Percentiles rank a stretch among this genome's conserved stretches.
Conservation (phyloP, 768 basidiomycete genomes). For the Tylopilus plumbeoviolaceoides region DNA sequence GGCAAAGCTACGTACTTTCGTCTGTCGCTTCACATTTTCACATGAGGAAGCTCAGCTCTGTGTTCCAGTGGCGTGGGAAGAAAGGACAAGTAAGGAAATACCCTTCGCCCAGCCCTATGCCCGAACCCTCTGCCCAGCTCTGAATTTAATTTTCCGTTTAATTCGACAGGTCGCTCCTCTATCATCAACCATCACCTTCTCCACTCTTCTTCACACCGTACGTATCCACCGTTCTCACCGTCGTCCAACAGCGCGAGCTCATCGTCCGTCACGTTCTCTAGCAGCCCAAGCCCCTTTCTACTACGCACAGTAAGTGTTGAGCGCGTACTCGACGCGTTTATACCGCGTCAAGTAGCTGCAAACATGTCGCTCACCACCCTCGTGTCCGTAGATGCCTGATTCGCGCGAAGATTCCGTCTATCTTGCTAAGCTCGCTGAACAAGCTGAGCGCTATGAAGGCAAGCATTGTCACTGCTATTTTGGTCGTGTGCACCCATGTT, state of each 20-base stretch:
- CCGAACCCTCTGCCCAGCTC: conserved; percentile 72
- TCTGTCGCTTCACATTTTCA: conserved; percentile 9
- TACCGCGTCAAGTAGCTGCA: conserved; percentile 16
- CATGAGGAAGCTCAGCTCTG: conserved; percentile 7
- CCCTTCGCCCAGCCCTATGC: conserved; percentile 39
- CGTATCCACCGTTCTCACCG: conserved; percentile 33
- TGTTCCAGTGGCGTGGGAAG: conserved; percentile 26
- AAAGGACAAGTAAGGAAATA: conserved; percentile 15
- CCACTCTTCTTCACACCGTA: conserved; percentile 37
- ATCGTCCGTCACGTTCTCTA: conserved; percentile 20
- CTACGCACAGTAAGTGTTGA: conserved; percentile 39
- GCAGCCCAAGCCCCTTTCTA: conserved; percentile 19
- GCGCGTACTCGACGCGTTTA: conserved; percentile 40
- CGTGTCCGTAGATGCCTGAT: conserved; percentile 61
- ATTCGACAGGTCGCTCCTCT: conserved; percentile 42
- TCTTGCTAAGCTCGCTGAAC: conserved; percentile 99
- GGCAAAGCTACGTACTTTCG: background rate
- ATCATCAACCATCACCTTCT: conserved; percentile 47
- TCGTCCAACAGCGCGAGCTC: conserved; percentile 35
- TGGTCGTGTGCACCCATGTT: conserved; percentile 13
- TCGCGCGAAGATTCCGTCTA: conserved; percentile 94
- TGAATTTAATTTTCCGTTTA: conserved; percentile 62
- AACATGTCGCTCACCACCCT: conserved; percentile 16
- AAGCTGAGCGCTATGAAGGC: conserved; percentile 99
- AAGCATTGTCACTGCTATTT: conserved; percentile 22